Percentiles rank a stretch among this genome's conserved stretches.
These are phyloP conservation scores for Pleodorina starrii DNA, from an alignment of 139 green algal species.

Conservation along the genomic window DNA sequence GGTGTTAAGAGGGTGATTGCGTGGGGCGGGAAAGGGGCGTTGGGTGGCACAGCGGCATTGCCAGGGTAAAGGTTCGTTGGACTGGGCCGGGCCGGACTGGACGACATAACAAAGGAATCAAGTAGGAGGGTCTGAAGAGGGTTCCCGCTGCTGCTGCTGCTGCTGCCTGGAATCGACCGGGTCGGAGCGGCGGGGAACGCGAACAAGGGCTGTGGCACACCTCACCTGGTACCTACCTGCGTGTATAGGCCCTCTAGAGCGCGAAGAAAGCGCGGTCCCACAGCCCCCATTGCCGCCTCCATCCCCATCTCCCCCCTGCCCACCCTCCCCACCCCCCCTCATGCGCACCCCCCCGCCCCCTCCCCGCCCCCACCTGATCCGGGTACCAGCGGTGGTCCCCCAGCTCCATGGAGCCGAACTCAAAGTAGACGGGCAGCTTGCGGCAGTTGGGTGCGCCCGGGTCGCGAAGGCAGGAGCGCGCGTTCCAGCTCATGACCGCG, in stretches of 20 bases:
- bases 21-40: too few species aligned
- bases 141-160: too few species aligned
- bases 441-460: background rate
- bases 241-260: too few species aligned
- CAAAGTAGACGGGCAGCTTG: conserved; percentile 27
- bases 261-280: too few species aligned
- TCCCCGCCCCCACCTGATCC: conserved; percentile 20
- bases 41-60: too few species aligned
- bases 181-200: background rate
- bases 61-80: too few species aligned
- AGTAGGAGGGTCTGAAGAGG: too few species aligned
- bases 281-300: too few species aligned
- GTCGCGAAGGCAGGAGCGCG: conserved; percentile 15
- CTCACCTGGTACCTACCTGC: too few species aligned
- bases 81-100: too few species aligned
- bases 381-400: conserved; percentile 43
- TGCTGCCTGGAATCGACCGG: background rate
- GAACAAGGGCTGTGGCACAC: too few species aligned
- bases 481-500: conserved; percentile 26
- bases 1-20: background rate
- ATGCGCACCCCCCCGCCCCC: background rate
- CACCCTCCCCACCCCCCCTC: background rate
- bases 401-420: conserved; percentile 38
- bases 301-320: background rate
- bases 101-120: too few species aligned